These are phyloP conservation scores for Candida germanica DNA, from an alignment of 805 yeast species.

Conservation along the genomic window DNA sequence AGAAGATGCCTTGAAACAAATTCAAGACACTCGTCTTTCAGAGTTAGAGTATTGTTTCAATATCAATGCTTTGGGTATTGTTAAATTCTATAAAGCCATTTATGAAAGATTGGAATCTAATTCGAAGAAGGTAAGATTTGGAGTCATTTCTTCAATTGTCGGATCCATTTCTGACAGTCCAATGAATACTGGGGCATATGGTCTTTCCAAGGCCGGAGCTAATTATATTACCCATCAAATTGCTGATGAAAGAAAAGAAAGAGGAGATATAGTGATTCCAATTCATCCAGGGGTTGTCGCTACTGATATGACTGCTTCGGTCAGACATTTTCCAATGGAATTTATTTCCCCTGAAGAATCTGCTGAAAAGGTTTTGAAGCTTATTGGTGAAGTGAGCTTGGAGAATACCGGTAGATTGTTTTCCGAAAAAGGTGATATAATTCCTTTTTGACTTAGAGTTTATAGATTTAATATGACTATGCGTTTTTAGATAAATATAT, in stretches of 20 bases:
- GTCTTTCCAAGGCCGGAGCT: conserved; percentile 34
- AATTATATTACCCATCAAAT: conserved; percentile 26
- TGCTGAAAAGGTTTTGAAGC: conserved; percentile 1
- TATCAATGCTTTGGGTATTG: conserved; percentile 1
- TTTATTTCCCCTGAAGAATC: conserved; percentile 6
- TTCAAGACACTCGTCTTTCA: not conserved
- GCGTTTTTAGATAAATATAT: too few species aligned
- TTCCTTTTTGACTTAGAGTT: too few species aligned
- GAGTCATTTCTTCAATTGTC: conserved; percentile 14
- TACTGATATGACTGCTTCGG: conserved; percentile 30
- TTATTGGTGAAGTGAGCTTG: conserved; percentile 1
- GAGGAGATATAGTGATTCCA: conserved; percentile 1
- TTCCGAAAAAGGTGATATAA: too few species aligned
- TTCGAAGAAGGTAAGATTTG: not conserved
- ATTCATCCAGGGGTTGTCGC: conserved; percentile 40
- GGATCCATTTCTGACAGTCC: not conserved
- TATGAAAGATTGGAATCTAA: not conserved
- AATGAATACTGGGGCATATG: conserved; percentile 22
- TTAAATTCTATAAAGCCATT: conserved; percentile 3
- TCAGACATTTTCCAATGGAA: not conserved
- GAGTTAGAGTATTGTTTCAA: not conserved
- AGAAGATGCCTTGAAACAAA: not conserved
- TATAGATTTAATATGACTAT: too few species aligned
- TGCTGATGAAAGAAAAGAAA: conserved; percentile 14
- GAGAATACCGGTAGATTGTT: conserved; percentile 7